phyloP scores from a whole-genome alignment of 2,329 filamentous ascomycete species.

The Aaosphaeria pasadenensis region DNA sequence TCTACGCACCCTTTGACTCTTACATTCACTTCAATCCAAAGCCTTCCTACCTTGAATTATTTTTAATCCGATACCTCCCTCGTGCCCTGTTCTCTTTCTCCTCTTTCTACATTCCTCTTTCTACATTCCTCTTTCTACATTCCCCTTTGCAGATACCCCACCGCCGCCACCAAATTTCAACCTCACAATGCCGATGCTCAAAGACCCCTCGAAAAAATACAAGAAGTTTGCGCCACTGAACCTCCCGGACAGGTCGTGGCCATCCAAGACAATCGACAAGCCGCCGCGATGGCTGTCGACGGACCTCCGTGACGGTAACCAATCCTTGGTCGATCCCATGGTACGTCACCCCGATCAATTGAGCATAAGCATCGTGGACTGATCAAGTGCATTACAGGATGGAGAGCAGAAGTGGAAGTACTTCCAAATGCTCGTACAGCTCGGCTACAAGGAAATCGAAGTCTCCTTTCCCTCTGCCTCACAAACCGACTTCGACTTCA shows the following conservation, averaged over 20 bases:
- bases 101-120: neutral
- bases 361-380: neutral
- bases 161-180: neutral
- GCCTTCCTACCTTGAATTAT: neutral
- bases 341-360: conserved; percentile 46
- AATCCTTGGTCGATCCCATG: conserved; percentile 91
- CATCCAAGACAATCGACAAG: conserved; percentile 75
- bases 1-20: neutral
- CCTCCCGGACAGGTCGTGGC: conserved; percentile 76
- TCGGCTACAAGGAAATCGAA: conserved; percentile 98
- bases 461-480: conserved; percentile 94
- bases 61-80: neutral
- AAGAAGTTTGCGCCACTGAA: conserved; percentile 65
- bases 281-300: conserved; percentile 88
- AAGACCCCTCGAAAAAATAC: conserved; percentile 76
- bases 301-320: conserved; percentile 88
- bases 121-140: neutral
- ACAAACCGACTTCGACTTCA: conserved; percentile 95
- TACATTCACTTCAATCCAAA: neutral
- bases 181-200: conserved; percentile 53
- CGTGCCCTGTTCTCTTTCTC: neutral
- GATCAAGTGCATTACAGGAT: conserved; percentile 54
- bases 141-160: neutral
- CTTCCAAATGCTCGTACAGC: conserved; percentile 88
- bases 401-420: conserved; percentile 93